Base-by-base conservation (phyloP, 2,329 filamentous ascomycete species). In the Orbilia blumenaviensis region DNA sequence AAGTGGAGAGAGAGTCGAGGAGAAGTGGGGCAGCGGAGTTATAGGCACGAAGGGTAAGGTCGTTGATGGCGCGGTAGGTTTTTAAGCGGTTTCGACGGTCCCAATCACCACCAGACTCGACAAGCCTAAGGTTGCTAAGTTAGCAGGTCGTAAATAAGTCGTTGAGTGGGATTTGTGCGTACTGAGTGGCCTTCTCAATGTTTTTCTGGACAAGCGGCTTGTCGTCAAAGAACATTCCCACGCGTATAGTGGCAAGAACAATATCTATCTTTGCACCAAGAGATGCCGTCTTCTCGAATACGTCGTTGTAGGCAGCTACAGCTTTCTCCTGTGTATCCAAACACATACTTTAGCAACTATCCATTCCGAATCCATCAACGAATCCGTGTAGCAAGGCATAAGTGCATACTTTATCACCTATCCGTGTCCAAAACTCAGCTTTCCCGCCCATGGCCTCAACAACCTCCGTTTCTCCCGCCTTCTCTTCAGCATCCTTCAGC, bases 31-130 rank as follows among this genome's bases (percentile, higher is more conserved):
- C 95, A 42, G 93, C 94, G 73, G 92, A 86, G 83, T 90, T 92
- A 86, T 98, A 93, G 77, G 93, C 94, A 80, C 95, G 93, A 79
- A 95, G 89, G 23, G 94, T 98, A 79, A 99, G 90, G 71, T 97
- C 88, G 82, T 98, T 91, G 67, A 99, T 87, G 78, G 95, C 95
- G 83, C 96, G 93, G 87, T 99, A 99, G 79, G 95, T 95, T 90
- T 99, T 99, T 81, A 99, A 89, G 77, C 95, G 91, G 86, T 99
- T 99, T 83, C 95, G 91, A 79, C 95, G 92, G 83, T 99, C 95
- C 95, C 95, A 99, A 84, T 99, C 95, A 83, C 95, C 95, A 79
- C 95, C 95, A 79, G 91, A 91, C 82, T 99, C 95, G 34, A 99
- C 94, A 60, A 99, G 87, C 2, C 91, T 88, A 46, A 21, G 54